A percentile compares a stretch with the other conserved stretches of the same genome.
Evolutionary conservation across 768 basidiomycete genomes (phyloP).

Genomic region (Kwoniella bestiolae): DNA sequence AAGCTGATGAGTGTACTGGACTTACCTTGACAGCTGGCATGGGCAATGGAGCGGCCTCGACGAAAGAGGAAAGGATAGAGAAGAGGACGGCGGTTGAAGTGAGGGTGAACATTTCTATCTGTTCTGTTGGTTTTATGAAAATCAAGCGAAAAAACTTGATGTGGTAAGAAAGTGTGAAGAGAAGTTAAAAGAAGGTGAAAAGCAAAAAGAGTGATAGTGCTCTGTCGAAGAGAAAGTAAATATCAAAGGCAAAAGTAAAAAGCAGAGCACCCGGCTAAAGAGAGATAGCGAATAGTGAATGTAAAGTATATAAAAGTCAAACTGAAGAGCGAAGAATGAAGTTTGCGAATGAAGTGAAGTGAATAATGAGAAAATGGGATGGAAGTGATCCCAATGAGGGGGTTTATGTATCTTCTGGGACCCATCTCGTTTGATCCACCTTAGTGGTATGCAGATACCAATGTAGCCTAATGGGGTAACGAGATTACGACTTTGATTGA

Average conservation of each 20-base stretch:
- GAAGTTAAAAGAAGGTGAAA: background rate
- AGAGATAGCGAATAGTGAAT: constrained; percentile 18
- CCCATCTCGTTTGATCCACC: background rate
- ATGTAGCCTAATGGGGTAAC: background rate
- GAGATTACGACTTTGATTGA: no score
- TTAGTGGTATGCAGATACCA: background rate
- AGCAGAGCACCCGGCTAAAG: constrained; percentile 27
- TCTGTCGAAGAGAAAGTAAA: constrained; percentile 26
- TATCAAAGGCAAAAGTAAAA: constrained; percentile 11
- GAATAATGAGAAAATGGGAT: constrained; percentile 14
- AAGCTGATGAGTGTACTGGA: no score
- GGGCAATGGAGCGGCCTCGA: constrained; percentile 30
- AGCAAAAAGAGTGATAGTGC: constrained; percentile 16
- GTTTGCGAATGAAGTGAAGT: constrained; percentile 14
- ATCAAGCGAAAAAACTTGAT: no score
- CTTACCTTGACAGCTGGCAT: constrained; percentile 34
- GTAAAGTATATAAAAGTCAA: constrained; percentile 2
- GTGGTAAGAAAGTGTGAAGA: background rate
- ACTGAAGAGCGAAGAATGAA: constrained; percentile 6
- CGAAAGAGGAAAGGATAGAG: constrained; percentile 30
- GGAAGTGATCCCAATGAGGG: background rate
- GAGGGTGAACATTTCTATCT: constrained; percentile 30
- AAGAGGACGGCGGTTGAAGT: constrained; percentile 28
- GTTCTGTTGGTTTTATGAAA: no score
- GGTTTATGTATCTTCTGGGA: constrained; percentile 17